Conservation (phyloP, 2,329 filamentous ascomycete genomes). For the Stagonosporopsis vannaccii region DNA sequence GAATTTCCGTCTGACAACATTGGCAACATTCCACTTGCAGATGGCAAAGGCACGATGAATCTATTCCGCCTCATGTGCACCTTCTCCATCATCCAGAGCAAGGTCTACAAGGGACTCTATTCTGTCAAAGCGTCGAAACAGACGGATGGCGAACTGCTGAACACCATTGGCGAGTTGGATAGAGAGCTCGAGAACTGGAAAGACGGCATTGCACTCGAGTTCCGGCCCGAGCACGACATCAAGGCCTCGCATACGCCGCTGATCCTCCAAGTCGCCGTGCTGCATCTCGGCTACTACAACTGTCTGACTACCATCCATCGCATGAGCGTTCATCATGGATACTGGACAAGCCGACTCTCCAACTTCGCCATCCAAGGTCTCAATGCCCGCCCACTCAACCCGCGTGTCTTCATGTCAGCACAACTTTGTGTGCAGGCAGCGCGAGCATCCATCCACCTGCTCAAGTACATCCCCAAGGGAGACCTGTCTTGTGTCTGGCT, state of each 20-base stretch:
- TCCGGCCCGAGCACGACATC: slow-evolving; percentile 96
- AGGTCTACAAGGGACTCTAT: slow-evolving; percentile 92
- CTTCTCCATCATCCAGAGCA: slow-evolving; percentile 89
- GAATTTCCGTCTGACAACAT: slow-evolving; percentile 91
- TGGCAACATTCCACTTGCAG: slow-evolving; percentile 88
- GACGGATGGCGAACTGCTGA: slow-evolving; percentile 89
- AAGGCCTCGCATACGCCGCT: slow-evolving; percentile 89
- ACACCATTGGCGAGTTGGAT: slow-evolving; percentile 95
- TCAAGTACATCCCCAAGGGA: slow-evolving; percentile 95
- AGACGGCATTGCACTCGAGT: slow-evolving; percentile 91
- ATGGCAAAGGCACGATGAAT: slow-evolving; percentile 92
- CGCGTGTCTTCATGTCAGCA: slow-evolving; percentile 91
- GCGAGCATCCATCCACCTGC: slow-evolving; percentile 87
- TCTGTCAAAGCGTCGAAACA: slow-evolving; percentile 91
- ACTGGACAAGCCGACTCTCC: slow-evolving; percentile 94
- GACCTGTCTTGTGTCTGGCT: slow-evolving; percentile 97
- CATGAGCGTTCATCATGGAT: slow-evolving; percentile 97
- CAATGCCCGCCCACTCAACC: slow-evolving; percentile 89
- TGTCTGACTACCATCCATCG: slow-evolving; percentile 96
- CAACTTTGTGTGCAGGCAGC: slow-evolving; percentile 92
- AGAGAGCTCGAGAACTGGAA: slow-evolving; percentile 89
- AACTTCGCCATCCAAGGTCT: slow-evolving; percentile 95
- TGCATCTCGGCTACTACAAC: slow-evolving; percentile 98
- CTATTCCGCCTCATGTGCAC: slow-evolving; percentile 92
- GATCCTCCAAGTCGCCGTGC: slow-evolving; percentile 91